Evolutionary conservation across 73 alveolate species (phyloP).

Genomic region (Paramecium primaurelia): DNA sequence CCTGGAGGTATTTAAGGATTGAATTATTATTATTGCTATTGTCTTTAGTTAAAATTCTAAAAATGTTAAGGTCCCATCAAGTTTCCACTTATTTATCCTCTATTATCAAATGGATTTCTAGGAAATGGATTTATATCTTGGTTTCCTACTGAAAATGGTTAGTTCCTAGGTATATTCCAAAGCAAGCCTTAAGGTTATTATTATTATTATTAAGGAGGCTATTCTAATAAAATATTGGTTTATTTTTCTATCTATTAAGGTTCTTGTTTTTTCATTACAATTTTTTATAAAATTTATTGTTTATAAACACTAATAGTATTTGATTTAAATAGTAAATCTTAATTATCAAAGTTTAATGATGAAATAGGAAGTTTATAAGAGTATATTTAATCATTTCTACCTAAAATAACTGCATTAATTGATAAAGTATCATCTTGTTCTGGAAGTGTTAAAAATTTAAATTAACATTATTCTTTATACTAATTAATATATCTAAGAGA

Average conservation of each 20-base stretch:
- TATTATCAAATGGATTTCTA: neutral
- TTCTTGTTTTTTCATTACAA: neutral
- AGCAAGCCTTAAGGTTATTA: neutral
- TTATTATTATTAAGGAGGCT: neutral
- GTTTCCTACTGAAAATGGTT: neutral
- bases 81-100: constrained; percentile 13
- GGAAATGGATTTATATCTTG: neutral
- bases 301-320: neutral
- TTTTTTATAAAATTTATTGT: neutral
- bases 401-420: neutral
- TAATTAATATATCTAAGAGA: neutral
- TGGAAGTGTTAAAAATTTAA: constrained; percentile 13
- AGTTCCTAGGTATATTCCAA: neutral
- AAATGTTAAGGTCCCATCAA: constrained; percentile 22
- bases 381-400: neutral
- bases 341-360: neutral
- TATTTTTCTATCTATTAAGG: neutral
- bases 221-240: neutral
- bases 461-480: neutral
- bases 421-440: neutral
- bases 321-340: neutral
- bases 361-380: neutral
- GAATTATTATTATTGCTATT: neutral
- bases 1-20: constrained; percentile 1
- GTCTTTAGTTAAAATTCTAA: neutral